These are phyloP conservation scores for Colletotrichum cordylinicola DNA, from an alignment of 2,329 filamentous ascomycete species.

Conservation along the genomic window DNA sequence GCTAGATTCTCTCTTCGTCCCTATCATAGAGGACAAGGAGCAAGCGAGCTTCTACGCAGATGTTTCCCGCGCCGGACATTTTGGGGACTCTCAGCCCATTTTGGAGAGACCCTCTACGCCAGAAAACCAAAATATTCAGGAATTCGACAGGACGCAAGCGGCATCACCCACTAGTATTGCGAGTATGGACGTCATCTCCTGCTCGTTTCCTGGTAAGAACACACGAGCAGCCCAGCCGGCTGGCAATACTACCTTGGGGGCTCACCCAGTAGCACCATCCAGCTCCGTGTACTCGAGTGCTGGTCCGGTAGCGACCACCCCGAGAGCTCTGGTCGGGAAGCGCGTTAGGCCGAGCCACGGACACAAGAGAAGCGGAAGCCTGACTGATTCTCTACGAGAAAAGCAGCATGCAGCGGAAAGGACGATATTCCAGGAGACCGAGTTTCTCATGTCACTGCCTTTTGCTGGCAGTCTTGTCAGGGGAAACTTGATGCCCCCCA, in stretches of 20 bases:
- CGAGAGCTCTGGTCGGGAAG: slow-evolving; percentile 63
- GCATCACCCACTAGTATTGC: slow-evolving; percentile 62
- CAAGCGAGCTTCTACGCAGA: slow-evolving; percentile 52
- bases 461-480: slow-evolving; percentile 86
- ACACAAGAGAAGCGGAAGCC: slow-evolving; percentile 87
- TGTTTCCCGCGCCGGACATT: slow-evolving; percentile 49
- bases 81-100: slow-evolving; percentile 50
- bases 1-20: slow-evolving; percentile 45
- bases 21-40: slow-evolving; percentile 25
- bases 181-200: slow-evolving; percentile 67
- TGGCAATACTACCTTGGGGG: slow-evolving; percentile 48
- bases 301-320: slow-evolving; percentile 62
- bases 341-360: slow-evolving; percentile 60
- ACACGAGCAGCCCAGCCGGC: slow-evolving; percentile 39
- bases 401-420: slow-evolving; percentile 64
- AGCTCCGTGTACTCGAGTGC: slow-evolving; percentile 51
- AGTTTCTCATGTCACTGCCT: slow-evolving; percentile 66
- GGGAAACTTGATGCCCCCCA: slow-evolving; percentile 83
- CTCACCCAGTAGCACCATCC: slow-evolving; percentile 60
- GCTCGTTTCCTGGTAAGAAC: slow-evolving; percentile 65
- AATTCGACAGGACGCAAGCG: slow-evolving; percentile 39
- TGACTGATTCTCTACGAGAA: slow-evolving; percentile 78
- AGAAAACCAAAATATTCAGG: slow-evolving; percentile 36
- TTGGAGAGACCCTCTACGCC: slow-evolving; percentile 54
- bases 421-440: slow-evolving; percentile 55